Base-by-base conservation (phyloP, 805 yeast species). In the Candida yuanshanica region DNA sequence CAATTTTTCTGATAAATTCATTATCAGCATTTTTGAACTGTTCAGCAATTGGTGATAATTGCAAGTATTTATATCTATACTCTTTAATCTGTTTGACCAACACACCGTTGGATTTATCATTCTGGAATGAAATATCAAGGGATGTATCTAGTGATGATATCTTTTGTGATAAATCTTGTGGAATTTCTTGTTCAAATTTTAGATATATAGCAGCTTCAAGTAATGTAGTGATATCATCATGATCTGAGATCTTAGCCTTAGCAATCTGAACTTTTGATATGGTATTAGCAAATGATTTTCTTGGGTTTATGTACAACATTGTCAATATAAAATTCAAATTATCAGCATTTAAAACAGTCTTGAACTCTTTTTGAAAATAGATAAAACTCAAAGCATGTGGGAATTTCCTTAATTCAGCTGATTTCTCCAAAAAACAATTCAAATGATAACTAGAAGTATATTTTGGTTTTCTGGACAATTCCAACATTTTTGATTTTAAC, bases 21-120 rank as follows among this genome's bases (percentile, higher is more conserved):
- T 36, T 12, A 12, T 35, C 33, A 14, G 14, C 25, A n/a, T 24
- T 22, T 14, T 25, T 26, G 10, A 41, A 43, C 33, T 42, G 51
- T 34, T 43, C 41, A 12, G 47, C 52, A 26, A 55, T 46, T 41
- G 58, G 56, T n/a, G 41, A 40, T 20, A 47, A 29, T 26, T 43
- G 46, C 20, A 62, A 27, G 35, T 62, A 63, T 10, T 41, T 32
- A 33, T 37, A 37, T 42, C 53, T 49, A 37, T 53, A 22, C 18
- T 49, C 44, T 25, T 41, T 36, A 26, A 41, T 26, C 22, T 32
- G 36, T 23, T 43, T 37, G 12, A 35, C 33, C n/a, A 45, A 36
- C 4, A 36, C 23, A 35, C 50, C 52, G 16, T 27, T 27, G 8
- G 31, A 27, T 14, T 27, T 27, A 5, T 27, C 18, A 4, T 4